phyloP scores from a whole-genome alignment of 148 eudicot species.

The Camellia japonica region DNA sequence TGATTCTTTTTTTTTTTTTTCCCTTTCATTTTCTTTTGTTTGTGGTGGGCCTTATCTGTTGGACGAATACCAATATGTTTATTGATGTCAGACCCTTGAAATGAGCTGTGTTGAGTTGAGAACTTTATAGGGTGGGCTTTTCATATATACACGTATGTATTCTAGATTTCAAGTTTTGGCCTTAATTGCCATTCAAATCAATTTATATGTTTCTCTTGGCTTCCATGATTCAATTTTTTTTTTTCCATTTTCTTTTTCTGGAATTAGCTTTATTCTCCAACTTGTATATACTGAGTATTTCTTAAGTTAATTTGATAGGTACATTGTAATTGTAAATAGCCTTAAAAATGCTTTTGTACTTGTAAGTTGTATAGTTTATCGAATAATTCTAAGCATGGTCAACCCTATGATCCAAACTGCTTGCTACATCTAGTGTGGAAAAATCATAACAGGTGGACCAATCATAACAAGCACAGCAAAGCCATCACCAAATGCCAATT shows the following conservation, averaged over 20 bases:
- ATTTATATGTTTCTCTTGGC: neutral
- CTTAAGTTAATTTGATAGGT: too few species aligned
- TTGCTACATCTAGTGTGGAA: too few species aligned
- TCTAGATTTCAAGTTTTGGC: slow-evolving; percentile 5
- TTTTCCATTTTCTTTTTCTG: neutral
- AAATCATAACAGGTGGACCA: too few species aligned
- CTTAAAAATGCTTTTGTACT: too few species aligned
- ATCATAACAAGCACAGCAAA: too few species aligned
- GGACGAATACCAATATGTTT: slow-evolving; percentile 9
- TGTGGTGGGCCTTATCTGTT: neutral
- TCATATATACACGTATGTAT: neutral
- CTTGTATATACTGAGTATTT: neutral
- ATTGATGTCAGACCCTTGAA: slow-evolving; percentile 5
- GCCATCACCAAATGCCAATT: too few species aligned
- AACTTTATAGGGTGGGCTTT: neutral
- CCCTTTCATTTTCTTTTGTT: slow-evolving; percentile 7
- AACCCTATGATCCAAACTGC: too few species aligned
- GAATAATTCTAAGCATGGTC: too few species aligned
- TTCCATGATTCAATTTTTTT: neutral
- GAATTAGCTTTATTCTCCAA: too few species aligned
- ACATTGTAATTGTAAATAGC: too few species aligned
- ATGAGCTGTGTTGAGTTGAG: slow-evolving; percentile 11
- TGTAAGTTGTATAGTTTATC: too few species aligned
- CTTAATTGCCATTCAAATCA: slow-evolving; percentile 7
- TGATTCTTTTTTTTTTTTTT: neutral